Base-by-base conservation (phyloP, 208 protist genomes). In the Wallacemonas sp. region DNA sequence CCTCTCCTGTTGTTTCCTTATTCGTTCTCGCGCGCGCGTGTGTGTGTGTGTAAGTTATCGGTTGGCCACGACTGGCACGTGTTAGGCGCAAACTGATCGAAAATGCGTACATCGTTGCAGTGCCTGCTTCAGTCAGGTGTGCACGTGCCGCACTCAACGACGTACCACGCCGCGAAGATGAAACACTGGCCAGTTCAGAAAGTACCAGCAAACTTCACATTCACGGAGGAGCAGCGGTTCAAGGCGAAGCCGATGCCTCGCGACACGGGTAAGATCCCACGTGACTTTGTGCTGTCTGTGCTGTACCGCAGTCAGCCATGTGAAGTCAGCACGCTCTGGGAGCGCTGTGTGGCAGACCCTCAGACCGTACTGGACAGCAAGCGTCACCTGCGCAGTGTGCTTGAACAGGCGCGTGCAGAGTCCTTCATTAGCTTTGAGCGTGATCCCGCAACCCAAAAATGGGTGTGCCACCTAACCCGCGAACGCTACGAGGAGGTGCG, bases 221-320 rank as follows among this genome's bases (percentile, higher is more conserved):
- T 96, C 38, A 83, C 78, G 0, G 76, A 77, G 36, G 87, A 93
- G 63, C 83, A 93, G 63, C 79, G 85, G 33, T 93, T 92, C 62
- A 83, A 78, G 50, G 32, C 68, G 27, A 88, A 88, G 66, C 52
- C 88, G 26, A 74, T 96, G 58, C 91, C 91, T 30, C 83, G 91
- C 22, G 91, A 94, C 45, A 89, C 85, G 3, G 86, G 88, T 9
- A 90, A 80, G 59, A 92, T 94, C 12, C 84, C 91, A 5, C 81
- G 84, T 39, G 79, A 94, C 62, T 96, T 96, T 72, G 61, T 96
- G 10, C 80, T 96, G 15, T 87, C 84, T 27, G 87, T 96, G 45
- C 81, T 96, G 34, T 96, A 94, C 72, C 87, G 80, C 30, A 73
- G 93, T 65, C 91, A 96, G 68, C 91, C 91, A 10, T 96, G 91